These are phyloP conservation scores for Suillus paluster DNA, from an alignment of 768 basidiomycete species.

Conservation along the genomic window DNA sequence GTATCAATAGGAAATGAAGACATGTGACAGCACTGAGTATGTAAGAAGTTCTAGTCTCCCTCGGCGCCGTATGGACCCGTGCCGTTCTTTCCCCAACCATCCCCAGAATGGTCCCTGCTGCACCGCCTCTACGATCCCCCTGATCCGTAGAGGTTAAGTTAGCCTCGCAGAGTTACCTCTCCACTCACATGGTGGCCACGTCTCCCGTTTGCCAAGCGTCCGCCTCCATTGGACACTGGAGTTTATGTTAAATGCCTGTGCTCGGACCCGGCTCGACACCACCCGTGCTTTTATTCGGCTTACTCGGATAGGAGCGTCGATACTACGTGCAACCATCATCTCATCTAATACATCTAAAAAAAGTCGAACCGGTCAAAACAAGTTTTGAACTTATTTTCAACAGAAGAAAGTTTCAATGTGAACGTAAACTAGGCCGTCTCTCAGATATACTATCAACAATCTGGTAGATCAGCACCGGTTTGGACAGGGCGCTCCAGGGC, in stretches of 20 bases:
- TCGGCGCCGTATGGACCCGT: not conserved
- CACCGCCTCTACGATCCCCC: not conserved
- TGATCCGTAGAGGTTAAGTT: not conserved
- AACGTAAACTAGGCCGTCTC: too few species aligned
- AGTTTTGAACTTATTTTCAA: too few species aligned
- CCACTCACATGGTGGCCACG: not conserved
- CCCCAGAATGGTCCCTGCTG: not conserved
- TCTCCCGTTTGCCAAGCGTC: not conserved
- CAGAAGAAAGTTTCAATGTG: too few species aligned
- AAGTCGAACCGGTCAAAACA: too few species aligned
- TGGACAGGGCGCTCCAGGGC: not conserved
- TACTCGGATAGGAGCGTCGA: not conserved
- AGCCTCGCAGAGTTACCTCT: not conserved
- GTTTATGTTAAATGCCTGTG: not conserved
- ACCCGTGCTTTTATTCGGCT: not conserved
- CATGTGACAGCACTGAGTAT: too few species aligned
- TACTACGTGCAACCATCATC: not conserved
- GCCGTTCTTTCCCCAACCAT: not conserved
- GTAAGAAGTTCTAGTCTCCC: not conserved
- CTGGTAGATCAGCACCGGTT: not conserved
- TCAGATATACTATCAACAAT: conserved; percentile 3
- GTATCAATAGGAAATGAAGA: too few species aligned
- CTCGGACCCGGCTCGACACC: not conserved
- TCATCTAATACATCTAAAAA: too few species aligned
- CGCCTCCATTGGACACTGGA: not conserved